These are phyloP conservation scores for Dendrocalamus latiflorus DNA, from an alignment of 202 grass and related monocot genomes.

Conservation along the genomic window DNA sequence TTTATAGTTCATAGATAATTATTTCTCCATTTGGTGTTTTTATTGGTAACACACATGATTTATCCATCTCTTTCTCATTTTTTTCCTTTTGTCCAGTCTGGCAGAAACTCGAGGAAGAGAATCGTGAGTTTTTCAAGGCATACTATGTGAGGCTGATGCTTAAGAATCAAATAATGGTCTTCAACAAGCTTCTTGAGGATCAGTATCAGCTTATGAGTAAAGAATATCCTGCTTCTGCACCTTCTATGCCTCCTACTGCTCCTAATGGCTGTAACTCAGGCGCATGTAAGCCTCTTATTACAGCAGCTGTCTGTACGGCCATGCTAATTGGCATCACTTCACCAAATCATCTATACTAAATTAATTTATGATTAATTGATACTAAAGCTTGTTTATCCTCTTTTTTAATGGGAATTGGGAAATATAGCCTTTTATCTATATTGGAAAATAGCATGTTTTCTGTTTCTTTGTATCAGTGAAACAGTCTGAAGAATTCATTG, in stretches of 20 bases:
- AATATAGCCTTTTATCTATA: not conserved
- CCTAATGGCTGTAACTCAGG: constrained; percentile 67
- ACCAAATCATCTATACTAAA: not conserved
- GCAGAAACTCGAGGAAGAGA: constrained; percentile 99
- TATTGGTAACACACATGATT: constrained; percentile 1
- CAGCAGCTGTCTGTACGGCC: not conserved
- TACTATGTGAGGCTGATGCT: too few relatives aligned
- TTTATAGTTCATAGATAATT: not conserved
- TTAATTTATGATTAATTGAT: not conserved
- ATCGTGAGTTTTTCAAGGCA: too few relatives aligned
- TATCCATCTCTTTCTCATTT: not conserved
- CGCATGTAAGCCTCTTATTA: constrained; percentile 46
- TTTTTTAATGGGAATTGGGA: not conserved
- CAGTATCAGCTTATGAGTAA: constrained; percentile 76
- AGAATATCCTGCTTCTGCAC: constrained; percentile 49
- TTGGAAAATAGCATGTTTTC: not conserved
- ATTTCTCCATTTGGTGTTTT: not conserved
- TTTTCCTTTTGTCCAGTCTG: constrained; percentile 63
- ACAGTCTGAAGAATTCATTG: not conserved
- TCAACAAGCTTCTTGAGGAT: constrained; percentile 83
- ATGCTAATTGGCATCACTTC: not conserved
- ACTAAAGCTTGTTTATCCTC: not conserved
- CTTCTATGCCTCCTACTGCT: constrained; percentile 50
- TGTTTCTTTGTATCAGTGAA: not conserved
- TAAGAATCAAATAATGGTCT: constrained; percentile 82